Evolutionary conservation across 108 stramenopile genomes (phyloP).

Genomic region (Skeletonema menzelii): DNA sequence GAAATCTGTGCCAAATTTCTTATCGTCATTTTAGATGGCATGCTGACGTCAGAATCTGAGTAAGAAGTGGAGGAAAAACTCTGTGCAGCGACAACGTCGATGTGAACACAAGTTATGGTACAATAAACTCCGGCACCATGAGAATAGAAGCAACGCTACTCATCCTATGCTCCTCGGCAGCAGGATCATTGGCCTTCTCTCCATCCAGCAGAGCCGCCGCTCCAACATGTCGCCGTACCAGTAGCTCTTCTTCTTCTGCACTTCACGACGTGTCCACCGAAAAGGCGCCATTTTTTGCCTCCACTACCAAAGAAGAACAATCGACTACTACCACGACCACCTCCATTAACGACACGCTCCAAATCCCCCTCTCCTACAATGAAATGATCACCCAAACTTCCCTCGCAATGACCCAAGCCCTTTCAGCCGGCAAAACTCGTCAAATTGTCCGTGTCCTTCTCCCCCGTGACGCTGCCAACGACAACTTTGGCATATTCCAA

Average conservation of each 20-base stretch:
- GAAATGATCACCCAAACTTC: constrained; percentile 80
- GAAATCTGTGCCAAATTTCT: too few relatives aligned
- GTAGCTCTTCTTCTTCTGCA: not conserved
- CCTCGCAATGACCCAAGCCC: constrained; percentile 69
- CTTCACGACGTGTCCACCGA: constrained; percentile 18
- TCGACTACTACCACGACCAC: not conserved
- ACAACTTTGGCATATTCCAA: constrained; percentile 60
- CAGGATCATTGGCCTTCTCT: constrained; percentile 1
- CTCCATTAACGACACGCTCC: constrained; percentile 34
- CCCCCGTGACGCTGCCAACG: constrained; percentile 62
- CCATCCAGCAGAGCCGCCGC: not conserved
- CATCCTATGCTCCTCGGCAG: not conserved
- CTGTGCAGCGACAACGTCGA: too few relatives aligned
- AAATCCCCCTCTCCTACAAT: constrained; percentile 67
- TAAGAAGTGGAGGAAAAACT: too few relatives aligned
- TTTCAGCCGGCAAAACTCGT: constrained; percentile 49
- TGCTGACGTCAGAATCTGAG: too few relatives aligned
- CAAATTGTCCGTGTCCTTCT: constrained; percentile 80
- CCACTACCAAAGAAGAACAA: not conserved
- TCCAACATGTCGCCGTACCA: not conserved
- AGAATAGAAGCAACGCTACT: not conserved
- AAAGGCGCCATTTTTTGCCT: not conserved
- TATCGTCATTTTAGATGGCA: too few relatives aligned
- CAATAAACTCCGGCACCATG: constrained; percentile 2
- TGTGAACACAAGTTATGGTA: too few relatives aligned